Evolutionary conservation across 257 asterid genomes (phyloP).

Genomic region (Primulina huaijiensis): DNA sequence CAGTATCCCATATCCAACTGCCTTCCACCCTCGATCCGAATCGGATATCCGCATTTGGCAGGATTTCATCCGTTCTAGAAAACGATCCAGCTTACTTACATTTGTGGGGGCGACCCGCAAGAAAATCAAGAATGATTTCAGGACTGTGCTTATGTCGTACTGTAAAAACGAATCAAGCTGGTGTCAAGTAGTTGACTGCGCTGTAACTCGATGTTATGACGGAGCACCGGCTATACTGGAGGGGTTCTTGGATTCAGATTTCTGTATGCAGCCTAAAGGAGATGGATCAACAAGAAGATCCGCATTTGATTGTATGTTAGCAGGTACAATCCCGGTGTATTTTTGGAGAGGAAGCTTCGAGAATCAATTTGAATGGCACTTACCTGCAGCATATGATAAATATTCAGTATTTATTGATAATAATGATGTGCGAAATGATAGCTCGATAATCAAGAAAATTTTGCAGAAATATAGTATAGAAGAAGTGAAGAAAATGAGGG

Average conservation of each 20-base stretch:
- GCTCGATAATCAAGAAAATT: constrained; percentile 20
- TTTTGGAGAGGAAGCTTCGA: constrained; percentile 52
- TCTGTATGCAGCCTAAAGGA: constrained; percentile 64
- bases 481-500: constrained; percentile 37
- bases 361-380: constrained; percentile 55
- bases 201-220: constrained; percentile 40
- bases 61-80: constrained; percentile 23
- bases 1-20: constrained; percentile 63
- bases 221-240: constrained; percentile 55
- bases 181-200: constrained; percentile 45
- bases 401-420: constrained; percentile 49
- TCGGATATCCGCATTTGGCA: constrained; percentile 53
- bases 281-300: constrained; percentile 62
- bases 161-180: constrained; percentile 34
- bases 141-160: constrained; percentile 41
- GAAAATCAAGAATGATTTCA: constrained; percentile 49
- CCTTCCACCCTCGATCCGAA: constrained; percentile 58
- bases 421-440: constrained; percentile 42
- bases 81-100: constrained; percentile 31
- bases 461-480: constrained; percentile 29
- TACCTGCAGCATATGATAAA: constrained; percentile 31
- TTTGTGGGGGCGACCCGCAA: constrained; percentile 65
- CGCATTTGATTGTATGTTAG: constrained; percentile 54
- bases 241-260: constrained; percentile 49
- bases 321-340: constrained; percentile 60